Conservation (phyloP, 306 rosid species). For the Sicyos edulis region DNA sequence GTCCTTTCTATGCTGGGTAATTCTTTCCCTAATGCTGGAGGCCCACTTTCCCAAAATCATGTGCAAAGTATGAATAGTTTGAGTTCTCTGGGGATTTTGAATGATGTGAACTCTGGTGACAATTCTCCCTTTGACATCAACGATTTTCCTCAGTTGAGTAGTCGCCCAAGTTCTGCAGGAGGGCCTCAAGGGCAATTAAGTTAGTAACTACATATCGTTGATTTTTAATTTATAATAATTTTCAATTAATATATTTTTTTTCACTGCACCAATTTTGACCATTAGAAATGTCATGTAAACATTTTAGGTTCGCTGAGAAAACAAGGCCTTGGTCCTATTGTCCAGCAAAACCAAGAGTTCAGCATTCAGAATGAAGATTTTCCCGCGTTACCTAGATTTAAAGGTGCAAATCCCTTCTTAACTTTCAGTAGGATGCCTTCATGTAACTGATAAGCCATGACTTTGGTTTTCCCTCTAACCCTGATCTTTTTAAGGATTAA, state of each 20-base stretch:
- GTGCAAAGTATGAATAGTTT: slow-evolving; percentile 64
- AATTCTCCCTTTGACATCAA: slow-evolving; percentile 80
- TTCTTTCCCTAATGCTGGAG: slow-evolving; percentile 78
- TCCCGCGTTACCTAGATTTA: slow-evolving; percentile 93
- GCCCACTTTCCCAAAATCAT: slow-evolving; percentile 75
- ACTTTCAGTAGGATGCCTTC: slow-evolving; percentile 6
- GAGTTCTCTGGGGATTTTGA: slow-evolving; percentile 85
- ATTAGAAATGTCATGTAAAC: slow-evolving; percentile 12
- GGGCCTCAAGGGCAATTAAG: slow-evolving; percentile 97
- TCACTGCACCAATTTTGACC: slow-evolving; percentile 13
- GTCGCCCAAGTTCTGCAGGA: slow-evolving; percentile 93
- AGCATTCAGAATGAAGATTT: slow-evolving; percentile 96
- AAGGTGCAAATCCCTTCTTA: slow-evolving; percentile 52
- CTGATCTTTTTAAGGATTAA: background rate
- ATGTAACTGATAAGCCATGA: background rate
- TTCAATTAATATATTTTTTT: background rate
- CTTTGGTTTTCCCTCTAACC: background rate
- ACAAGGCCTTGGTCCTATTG: slow-evolving; percentile 92
- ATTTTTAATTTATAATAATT: background rate
- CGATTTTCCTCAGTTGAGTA: slow-evolving; percentile 81
- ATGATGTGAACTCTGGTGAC: slow-evolving; percentile 72
- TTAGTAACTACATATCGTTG: slow-evolving; percentile 21
- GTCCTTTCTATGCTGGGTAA: slow-evolving; percentile 77
- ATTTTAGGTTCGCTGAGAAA: slow-evolving; percentile 82
- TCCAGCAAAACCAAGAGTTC: slow-evolving; percentile 93